Percentiles rank a stretch among this genome's conserved stretches.
phyloP scores from a whole-genome alignment of 2,329 filamentous ascomycete genomes.

The Ophiostoma pallidulum region DNA sequence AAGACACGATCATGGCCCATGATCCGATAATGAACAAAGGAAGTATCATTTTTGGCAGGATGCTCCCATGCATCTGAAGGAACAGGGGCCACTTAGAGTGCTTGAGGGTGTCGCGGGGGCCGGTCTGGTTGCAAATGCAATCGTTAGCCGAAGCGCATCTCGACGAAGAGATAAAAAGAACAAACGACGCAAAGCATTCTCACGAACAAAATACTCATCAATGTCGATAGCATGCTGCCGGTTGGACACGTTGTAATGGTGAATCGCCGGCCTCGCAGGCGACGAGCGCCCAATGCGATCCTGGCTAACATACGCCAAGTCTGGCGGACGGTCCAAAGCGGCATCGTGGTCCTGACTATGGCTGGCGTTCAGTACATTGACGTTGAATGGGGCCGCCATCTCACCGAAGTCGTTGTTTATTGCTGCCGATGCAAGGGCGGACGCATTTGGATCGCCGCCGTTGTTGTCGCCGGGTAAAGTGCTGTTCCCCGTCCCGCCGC shows the following conservation, averaged over 20 bases:
- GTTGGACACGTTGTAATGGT: conserved; percentile 23
- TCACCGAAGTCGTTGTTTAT: conserved; percentile 4
- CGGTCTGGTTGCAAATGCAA: too few species aligned
- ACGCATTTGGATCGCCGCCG: not conserved
- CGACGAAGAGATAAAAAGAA: too few species aligned
- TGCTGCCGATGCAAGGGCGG: not conserved
- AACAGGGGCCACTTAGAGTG: conserved; percentile 76
- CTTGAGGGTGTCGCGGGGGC: conserved; percentile 55
- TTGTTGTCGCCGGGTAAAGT: not conserved
- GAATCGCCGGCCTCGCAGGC: conserved; percentile 20
- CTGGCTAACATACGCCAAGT: conserved; percentile 10
- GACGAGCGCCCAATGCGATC: conserved; percentile 17
- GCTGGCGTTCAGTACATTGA: not conserved
- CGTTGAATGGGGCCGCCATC: conserved; percentile 6
- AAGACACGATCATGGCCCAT: conserved; percentile 60
- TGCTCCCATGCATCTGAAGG: conserved; percentile 66
- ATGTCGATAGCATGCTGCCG: conserved; percentile 29
- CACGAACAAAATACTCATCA: conserved; percentile 36
- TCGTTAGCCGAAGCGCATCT: too few species aligned
- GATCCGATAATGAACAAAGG: conserved; percentile 52
- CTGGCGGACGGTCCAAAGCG: conserved; percentile 7
- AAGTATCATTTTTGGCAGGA: conserved; percentile 62
- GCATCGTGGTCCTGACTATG: conserved; percentile 2
- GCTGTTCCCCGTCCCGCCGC: not conserved
- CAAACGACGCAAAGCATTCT: too few species aligned